Evolutionary conservation across 129 eudicot species (phyloP), one percentile per base, ranked within the genome.

Genomic region (Saposhnikovia divaricata): DNA sequence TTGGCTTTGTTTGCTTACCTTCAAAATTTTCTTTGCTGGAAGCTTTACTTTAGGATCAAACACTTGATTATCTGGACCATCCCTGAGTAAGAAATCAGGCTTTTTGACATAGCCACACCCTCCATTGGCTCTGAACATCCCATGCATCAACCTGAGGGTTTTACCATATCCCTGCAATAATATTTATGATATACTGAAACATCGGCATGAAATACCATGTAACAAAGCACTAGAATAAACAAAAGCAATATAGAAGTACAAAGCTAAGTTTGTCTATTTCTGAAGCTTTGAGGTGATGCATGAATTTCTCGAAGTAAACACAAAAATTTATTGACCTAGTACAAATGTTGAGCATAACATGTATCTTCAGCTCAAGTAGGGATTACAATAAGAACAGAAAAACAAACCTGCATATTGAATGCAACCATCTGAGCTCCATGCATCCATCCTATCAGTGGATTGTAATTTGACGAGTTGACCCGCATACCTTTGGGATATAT

Each of bases 391-490:
- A 31, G n/a, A 45, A 23, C 31, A 37, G 28, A 27, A 27, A 23
- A 77, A 34, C 75, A 28, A 83, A 93, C 98, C 98, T 93, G 98
- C 98, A 93, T 93, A 83, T 93, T 93, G 66, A 93, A 93, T n/a
- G 98, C 98, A 76, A 93, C 91, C 98, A 93, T 93, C 77, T 93
- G 98, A 88, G 98, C 98, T 85, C 98, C 98, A 83, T 91, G 98
- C 84, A 90, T 77, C 98, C 98, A 93, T 39, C 96, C 97, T 53
- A 87, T 66, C 70, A 88, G 83, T 16, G 98, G 98, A 78, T 91
- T 88, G 87, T 91, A 93, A 79, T 93, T 93, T 27, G 98, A 93
- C 39, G 98, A 93, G 82, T 87, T 89, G 78, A 93, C 82, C 66
- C 98, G 87, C 2, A 91, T 87, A 65, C 93, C 96, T 82, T 90